Percentiles rank a stretch among this genome's conserved stretches.
Evolutionary conservation across 306 rosid species (phyloP).

Genomic region (Pyrus betulifolia): DNA sequence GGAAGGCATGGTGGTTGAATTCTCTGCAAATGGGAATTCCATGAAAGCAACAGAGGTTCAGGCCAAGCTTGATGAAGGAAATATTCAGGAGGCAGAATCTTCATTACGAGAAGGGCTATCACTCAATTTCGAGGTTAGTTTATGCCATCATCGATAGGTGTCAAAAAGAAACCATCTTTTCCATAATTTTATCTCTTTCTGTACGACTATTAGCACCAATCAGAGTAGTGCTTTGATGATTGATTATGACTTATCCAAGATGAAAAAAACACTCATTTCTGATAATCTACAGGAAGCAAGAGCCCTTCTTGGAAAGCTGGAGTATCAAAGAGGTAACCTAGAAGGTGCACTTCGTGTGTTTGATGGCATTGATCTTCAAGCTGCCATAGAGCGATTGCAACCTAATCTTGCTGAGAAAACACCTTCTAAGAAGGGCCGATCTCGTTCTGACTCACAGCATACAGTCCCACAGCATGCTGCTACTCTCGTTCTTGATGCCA

Average conservation of each 20-base stretch:
- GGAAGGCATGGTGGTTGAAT: constrained; percentile 23
- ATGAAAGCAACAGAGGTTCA: constrained; percentile 55
- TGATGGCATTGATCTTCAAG: constrained; percentile 91
- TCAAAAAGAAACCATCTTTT: not conserved
- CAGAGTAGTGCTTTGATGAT: constrained; percentile 6
- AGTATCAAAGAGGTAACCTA: constrained; percentile 93
- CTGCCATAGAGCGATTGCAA: constrained; percentile 85
- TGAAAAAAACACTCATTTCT: not conserved
- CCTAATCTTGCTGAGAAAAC: constrained; percentile 55
- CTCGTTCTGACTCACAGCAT: constrained; percentile 51
- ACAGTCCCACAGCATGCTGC: constrained; percentile 87
- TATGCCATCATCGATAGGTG: not conserved
- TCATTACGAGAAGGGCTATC: constrained; percentile 82
- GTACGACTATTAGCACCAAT: not conserved
- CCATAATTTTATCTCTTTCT: not conserved
- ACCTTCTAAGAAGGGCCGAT: constrained; percentile 52
- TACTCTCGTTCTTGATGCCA: constrained; percentile 88
- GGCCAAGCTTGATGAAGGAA: constrained; percentile 85
- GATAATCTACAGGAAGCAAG: constrained; percentile 77
- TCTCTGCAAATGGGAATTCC: constrained; percentile 62
- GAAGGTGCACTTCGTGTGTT: constrained; percentile 92
- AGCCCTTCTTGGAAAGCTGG: constrained; percentile 95
- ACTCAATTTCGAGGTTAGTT: constrained; percentile 68
- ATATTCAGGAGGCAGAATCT: constrained; percentile 81
- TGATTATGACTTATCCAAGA: not conserved